Evolutionary conservation across 164 flowering plant genomes (phyloP), one percentile per base, ranked within the genome.

Genomic region (Cinnamomum micranthum): DNA sequence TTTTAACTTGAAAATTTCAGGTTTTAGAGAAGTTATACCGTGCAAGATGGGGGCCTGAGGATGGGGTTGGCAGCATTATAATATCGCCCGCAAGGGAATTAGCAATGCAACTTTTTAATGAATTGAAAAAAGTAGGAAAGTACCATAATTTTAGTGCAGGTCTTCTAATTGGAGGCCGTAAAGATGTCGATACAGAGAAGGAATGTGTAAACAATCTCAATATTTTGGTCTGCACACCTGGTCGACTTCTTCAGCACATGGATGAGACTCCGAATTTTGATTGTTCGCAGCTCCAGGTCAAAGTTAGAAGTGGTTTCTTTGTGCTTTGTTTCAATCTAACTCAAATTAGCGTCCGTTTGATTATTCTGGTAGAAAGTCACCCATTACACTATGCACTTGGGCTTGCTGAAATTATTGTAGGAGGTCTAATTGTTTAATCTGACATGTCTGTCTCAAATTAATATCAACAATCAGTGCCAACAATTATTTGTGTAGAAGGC

Each of bases 191-290:
- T 62, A 55, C 68, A 1, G 98, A 96, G 85, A 96, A 91, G 80
- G 89, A 90, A 71, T 84, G 69, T 55, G 97, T 91, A 14, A 86
- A 91, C 81, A 82, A 80, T 65, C 77, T 93, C 76, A 96, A 96
- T 82, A 92, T 96, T 19, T 80, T 93, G 78, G 90, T 96, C 24
- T 93, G 99, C 79, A 94, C 98, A 47, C 99, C 99, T 41, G 99
- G 99, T 35, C 88, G 99, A 66, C 94, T 96, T 80, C 95, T 94
- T 75, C 97, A 96, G 81, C 99, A 94, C 86, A 96, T 96, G 99
- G 91, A 96, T 65, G 97, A 92, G 85, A 96, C 99, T 64, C 90
- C 87, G 63, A 89, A 94, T 80, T 96, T 96, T 80, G 97, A 94
- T 20, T 96, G 99, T 79, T 92, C 98, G 65, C 88, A 90, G 74